Evolutionary conservation across 148 eudicot genomes (phyloP).

Genomic region (Chenopodium formosanum): DNA sequence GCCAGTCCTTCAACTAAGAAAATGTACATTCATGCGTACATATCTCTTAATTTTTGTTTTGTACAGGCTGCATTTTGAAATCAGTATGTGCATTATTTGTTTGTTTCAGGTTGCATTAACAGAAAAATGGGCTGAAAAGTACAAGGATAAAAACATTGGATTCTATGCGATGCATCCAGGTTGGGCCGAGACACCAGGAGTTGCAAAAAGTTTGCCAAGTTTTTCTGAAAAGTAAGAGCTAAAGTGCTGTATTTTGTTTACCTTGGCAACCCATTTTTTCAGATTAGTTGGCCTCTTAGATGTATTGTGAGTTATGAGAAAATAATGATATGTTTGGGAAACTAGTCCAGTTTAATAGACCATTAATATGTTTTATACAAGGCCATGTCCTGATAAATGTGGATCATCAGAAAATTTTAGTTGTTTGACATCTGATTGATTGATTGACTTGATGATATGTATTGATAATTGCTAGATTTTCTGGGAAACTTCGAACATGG

Average conservation of each 20-base stretch:
- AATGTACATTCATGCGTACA: not conserved
- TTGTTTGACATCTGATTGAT: not conserved
- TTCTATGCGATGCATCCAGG: slow-evolving; percentile 97
- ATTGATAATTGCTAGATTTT: slow-evolving; percentile 37
- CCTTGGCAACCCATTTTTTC: not conserved
- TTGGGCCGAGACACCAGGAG: slow-evolving; percentile 99
- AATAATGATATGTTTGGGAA: no score
- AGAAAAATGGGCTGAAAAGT: slow-evolving; percentile 80
- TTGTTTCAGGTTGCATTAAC: slow-evolving; percentile 74
- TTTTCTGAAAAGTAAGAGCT: slow-evolving; percentile 64
- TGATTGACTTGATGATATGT: not conserved
- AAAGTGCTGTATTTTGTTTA: not conserved
- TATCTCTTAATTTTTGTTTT: not conserved
- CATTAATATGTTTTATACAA: no score
- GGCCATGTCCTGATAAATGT: not conserved
- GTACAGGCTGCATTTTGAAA: not conserved
- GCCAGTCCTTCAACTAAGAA: not conserved
- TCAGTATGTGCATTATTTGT: slow-evolving; percentile 1
- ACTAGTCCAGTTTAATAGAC: not conserved
- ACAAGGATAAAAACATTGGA: slow-evolving; percentile 56
- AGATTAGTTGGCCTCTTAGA: no score
- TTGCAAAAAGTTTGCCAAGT: slow-evolving; percentile 67
- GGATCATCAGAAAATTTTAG: slow-evolving; percentile 1
- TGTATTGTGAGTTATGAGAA: no score
- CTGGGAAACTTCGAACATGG: slow-evolving; percentile 75